Base-by-base conservation (phyloP, 257 asterid genomes). In the Penstemon eatonii region DNA sequence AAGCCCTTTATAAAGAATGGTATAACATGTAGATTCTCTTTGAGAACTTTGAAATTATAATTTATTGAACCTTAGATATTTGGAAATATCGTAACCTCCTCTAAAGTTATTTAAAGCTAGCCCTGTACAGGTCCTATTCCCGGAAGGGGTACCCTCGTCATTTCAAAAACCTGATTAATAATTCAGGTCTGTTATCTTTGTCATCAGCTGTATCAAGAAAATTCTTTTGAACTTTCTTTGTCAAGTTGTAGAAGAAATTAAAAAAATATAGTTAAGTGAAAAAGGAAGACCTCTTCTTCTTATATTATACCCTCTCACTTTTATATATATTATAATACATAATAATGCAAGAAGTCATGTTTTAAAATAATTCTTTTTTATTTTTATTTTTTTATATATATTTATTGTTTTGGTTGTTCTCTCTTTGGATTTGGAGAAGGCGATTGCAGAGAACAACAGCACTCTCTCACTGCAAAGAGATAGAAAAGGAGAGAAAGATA, bases 381-480 rank as follows among this genome's bases (percentile, higher is more conserved):
- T 15, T 15, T 15, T 15, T 15, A 15, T 15, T 15, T 15, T 15
- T 15, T 15, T 15, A 15, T 15, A 71, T 61, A 68, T 63, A 25
- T 45, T 25, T 77, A 56, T 78, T 69, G 68, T 67, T 69, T 70
- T 69, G 33, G 67, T 68, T 85, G 71, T 62, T 68, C 76, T 83
- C 77, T 79, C 82, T 82, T 81, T 83, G 75, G 50, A 77, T 82
- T 81, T 83, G 75, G 50, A 77, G 85, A 84, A 84, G 88, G 83
- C 87, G 84, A 88, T 88, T 83, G 87, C 85, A 91, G 90, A 85
- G 85, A 76, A 80, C 82, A 76, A 51, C 81, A 65, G 53, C 78
- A 67, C 76, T 60, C 74, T 56, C 69, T 76, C 75, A 77, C 85
- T 76, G 85, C 83, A 71, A 58, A 78, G 60, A 70, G 74, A 77